Evolutionary conservation across 148 eudicot genomes (phyloP).

Genomic region (Diospyros lotus): DNA sequence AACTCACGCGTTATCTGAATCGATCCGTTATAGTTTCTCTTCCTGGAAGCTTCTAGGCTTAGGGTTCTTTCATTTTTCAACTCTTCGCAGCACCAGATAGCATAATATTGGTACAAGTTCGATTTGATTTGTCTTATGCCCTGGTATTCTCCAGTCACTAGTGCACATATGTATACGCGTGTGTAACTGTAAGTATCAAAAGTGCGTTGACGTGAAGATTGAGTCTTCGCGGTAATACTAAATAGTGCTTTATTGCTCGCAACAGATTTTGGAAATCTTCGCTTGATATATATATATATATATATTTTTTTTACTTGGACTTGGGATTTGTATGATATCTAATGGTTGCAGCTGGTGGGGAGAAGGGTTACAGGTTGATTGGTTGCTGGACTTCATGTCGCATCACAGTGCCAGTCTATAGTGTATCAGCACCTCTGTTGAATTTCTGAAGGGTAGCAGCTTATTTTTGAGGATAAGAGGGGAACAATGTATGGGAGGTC

Average conservation of each 20-base stretch:
- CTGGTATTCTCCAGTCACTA: background rate
- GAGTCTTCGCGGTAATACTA: no score
- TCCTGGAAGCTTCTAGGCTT: background rate
- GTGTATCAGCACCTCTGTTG: background rate
- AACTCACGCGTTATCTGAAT: no score
- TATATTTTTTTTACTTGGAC: background rate
- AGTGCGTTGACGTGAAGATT: no score
- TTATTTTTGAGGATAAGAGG: slow-evolving; percentile 1
- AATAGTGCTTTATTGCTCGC: no score
- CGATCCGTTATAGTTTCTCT: no score
- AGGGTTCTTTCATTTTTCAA: background rate
- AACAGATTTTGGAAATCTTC: background rate
- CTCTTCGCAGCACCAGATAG: background rate
- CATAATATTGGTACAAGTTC: background rate
- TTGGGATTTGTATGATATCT: slow-evolving; percentile 10
- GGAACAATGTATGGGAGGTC: slow-evolving; percentile 75
- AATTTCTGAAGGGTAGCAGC: slow-evolving; percentile 7
- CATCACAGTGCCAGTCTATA: background rate
- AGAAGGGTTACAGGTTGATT: slow-evolving; percentile 1
- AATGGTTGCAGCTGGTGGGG: background rate
- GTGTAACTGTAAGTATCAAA: background rate
- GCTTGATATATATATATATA: background rate
- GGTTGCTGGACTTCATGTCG: background rate
- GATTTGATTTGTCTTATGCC: background rate
- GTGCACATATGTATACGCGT: background rate